Base-by-base conservation (phyloP, 305 asterid species). In the Coffea humblotiana region DNA sequence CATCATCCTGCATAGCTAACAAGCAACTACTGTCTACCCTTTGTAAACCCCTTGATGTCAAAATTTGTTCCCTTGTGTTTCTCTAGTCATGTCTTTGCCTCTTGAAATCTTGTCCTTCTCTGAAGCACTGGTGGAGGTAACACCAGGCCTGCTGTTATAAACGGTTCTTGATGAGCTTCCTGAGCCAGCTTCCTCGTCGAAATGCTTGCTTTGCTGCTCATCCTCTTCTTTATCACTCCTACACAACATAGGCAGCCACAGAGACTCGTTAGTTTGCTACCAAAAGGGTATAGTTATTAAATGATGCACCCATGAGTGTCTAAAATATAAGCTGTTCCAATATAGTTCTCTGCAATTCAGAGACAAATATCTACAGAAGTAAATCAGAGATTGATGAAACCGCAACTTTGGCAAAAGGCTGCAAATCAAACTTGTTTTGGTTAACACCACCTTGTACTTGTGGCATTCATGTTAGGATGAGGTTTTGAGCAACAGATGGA, bases 211-310 rank as follows among this genome's bases (percentile, higher is more conserved):
- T 70, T 77, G 90, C 81, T 83, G 93, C 85, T 86, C 94, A 27
- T 82, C 83, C 54, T n/a, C 85, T 79, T 89, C 84, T 77, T 90
- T 87, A 78, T 92, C 94, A 43, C 90, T 90, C 92, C 98, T 94
- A 87, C 82, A 37, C 32, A 81, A 75, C 74, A n/a, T 47, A 63
- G 43, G 40, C 79, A 2, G 37, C 43, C 71, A 61, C 80, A 73
- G 60, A 35, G 68, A 32, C 54, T 56, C 9, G 32, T 65, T 47
- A 49, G 49, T 23, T 70, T 45, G 49, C 74, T n/a, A 13, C 37
- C 37, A 73, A 8, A 37, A 21, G 9, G 3, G 25, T 29, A 8
- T 60, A n/a, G 27, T 21, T 23, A 23, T n/a, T 6, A 0, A 77
- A 13, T 60, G 72, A 25, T 48, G 18, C n/a, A n/a, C 4, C 10